A percentile compares a stretch with the other conserved stretches of the same genome.
Conservation (phyloP, 2,329 filamentous ascomycete species). For the Metarhizium anisopliae region DNA sequence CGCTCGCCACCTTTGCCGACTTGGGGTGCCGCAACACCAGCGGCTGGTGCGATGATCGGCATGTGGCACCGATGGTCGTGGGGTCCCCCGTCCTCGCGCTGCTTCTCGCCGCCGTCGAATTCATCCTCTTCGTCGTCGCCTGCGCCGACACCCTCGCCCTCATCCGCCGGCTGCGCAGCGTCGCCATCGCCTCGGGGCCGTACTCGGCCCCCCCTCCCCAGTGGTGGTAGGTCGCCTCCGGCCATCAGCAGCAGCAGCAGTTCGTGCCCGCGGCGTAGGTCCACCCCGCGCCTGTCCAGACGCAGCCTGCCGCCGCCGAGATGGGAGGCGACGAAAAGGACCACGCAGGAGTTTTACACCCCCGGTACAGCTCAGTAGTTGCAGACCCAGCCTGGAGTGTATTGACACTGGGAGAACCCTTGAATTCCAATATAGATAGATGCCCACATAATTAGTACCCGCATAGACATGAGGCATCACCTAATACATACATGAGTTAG, state of each 20-base stretch:
- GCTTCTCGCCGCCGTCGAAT: conserved; percentile 21
- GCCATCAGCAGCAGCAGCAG: background rate
- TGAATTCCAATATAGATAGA: background rate
- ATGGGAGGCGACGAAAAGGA: background rate
- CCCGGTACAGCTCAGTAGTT: background rate
- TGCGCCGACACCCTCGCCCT: conserved; percentile 28
- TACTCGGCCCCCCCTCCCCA: background rate
- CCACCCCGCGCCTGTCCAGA: background rate
- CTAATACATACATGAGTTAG: too few relatives aligned
- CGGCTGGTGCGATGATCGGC: too few relatives aligned
- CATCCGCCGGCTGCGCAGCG: conserved; percentile 11
- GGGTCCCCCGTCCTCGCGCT: conserved; percentile 14
- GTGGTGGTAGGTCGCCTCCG: background rate
- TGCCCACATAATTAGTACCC: too few relatives aligned
- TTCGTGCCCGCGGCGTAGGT: background rate
- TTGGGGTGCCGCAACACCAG: too few relatives aligned
- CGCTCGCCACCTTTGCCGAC: conserved; percentile 13
- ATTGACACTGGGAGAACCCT: too few relatives aligned
- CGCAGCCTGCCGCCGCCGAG: background rate
- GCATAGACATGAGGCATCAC: too few relatives aligned
- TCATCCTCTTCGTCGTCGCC: conserved; percentile 29
- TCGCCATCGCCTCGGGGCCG: conserved; percentile 5
- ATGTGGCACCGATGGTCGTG: conserved; percentile 7
- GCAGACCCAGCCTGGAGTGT: background rate
- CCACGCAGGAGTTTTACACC: background rate